A percentile compares a stretch with the other conserved stretches of the same genome.
Conservation (phyloP, 768 basidiomycete genomes). For the Lyophyllum semitale region DNA sequence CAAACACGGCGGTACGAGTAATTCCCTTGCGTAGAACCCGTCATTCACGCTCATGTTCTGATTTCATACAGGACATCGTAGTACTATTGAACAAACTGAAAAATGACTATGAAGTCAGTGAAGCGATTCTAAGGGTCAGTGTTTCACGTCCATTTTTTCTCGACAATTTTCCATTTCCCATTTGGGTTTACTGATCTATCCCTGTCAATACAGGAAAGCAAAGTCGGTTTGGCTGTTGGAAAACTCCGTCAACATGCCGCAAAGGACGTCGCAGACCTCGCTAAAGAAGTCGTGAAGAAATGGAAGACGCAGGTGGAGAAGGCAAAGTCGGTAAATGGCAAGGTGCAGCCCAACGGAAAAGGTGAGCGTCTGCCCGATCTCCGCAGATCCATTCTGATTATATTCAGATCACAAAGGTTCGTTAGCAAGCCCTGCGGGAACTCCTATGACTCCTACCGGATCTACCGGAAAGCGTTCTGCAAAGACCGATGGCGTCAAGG, state of each 20-base stretch:
- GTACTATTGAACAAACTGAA: constrained; percentile 63
- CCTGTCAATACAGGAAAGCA: constrained; percentile 71
- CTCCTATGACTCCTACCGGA: constrained; percentile 39
- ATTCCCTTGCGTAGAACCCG: constrained; percentile 36
- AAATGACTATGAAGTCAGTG: constrained; percentile 67
- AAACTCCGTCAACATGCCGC: constrained; percentile 77
- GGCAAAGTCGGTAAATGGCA: constrained; percentile 40
- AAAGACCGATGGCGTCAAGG: constrained; percentile 71
- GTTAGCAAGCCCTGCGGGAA: constrained; percentile 34
- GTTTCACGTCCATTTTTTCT: constrained; percentile 35
- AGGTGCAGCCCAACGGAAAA: constrained; percentile 18
- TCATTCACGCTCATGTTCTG: constrained; percentile 35
- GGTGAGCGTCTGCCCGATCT: constrained; percentile 33
- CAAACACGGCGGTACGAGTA: constrained; percentile 55
- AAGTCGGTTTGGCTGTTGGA: constrained; percentile 88
- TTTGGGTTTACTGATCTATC: constrained; percentile 22
- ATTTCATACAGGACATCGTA: constrained; percentile 58
- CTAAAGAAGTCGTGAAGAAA: constrained; percentile 89
- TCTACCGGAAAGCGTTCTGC: constrained; percentile 48
- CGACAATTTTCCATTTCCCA: constrained; percentile 16
- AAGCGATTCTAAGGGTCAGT: constrained; percentile 74
- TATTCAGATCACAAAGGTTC: constrained; percentile 15
- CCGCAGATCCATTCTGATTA: not conserved
- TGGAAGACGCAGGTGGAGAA: constrained; percentile 91
- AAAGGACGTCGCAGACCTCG: constrained; percentile 76